phyloP scores from a whole-genome alignment of 768 basidiomycete genomes.

The Amanita thiersii region DNA sequence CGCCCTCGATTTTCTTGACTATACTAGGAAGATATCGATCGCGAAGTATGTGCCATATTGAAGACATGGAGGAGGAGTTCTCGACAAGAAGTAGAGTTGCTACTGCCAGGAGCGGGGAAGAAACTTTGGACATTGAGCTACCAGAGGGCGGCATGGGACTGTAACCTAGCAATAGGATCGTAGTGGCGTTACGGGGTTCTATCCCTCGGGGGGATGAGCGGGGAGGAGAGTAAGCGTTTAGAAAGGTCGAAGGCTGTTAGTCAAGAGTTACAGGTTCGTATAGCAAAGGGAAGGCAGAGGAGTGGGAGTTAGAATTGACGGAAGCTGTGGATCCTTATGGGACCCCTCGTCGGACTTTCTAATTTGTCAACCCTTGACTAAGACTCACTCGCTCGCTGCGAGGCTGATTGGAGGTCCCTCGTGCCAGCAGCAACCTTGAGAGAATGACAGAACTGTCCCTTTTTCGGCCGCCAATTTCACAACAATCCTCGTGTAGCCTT shows the following conservation, averaged over 20 bases:
- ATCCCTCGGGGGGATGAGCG: slow-evolving; percentile 6
- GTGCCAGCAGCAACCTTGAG: slow-evolving; percentile 4
- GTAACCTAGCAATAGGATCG: slow-evolving; percentile 8
- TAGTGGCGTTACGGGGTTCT: slow-evolving; percentile 8
- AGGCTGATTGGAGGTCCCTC: slow-evolving; percentile 5
- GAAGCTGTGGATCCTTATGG: slow-evolving; percentile 29
- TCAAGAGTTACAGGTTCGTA: slow-evolving; percentile 12
- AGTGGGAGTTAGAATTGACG: slow-evolving; percentile 11
- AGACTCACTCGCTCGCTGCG: background rate
- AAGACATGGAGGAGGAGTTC: slow-evolving; percentile 39
- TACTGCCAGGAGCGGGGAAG: slow-evolving; percentile 23
- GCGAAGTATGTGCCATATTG: slow-evolving; percentile 40
- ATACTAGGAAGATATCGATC: slow-evolving; percentile 36
- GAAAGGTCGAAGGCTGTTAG: slow-evolving; percentile 11
- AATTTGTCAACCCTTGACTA: slow-evolving; percentile 17
- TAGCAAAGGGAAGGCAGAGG: slow-evolving; percentile 10
- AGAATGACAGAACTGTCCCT: slow-evolving; percentile 2
- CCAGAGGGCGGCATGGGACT: slow-evolving; percentile 13
- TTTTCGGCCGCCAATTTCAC: slow-evolving; percentile 3
- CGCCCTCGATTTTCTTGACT: slow-evolving; percentile 29
- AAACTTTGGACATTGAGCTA: slow-evolving; percentile 15
- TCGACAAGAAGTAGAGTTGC: slow-evolving; percentile 45
- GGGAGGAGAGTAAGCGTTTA: background rate
- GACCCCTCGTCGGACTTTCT: slow-evolving; percentile 34
- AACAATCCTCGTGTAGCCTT: slow-evolving; percentile 2